A percentile compares a stretch with the other conserved stretches of the same genome.
Conservation (phyloP, 305 asterid species). For the Salvia sclarea region DNA sequence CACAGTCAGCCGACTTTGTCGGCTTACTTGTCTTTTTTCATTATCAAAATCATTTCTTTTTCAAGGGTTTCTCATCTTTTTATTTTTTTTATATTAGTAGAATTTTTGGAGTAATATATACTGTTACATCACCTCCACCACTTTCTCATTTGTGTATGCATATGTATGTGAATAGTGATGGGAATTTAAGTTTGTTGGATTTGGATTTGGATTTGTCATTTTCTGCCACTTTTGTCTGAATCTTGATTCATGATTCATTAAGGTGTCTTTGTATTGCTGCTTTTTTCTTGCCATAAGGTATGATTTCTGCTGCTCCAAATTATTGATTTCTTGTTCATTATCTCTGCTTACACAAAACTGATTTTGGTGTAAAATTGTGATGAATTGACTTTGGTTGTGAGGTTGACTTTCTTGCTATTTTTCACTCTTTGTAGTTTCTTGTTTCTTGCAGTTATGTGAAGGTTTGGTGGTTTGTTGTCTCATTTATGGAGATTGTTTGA, state of each 20-base stretch:
- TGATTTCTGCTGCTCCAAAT: slow-evolving; percentile 22
- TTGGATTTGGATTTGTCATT: slow-evolving; percentile 11
- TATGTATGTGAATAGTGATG: not conserved
- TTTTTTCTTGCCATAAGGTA: slow-evolving; percentile 36
- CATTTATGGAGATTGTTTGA: not conserved
- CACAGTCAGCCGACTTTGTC: slow-evolving; percentile 32
- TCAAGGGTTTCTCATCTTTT: slow-evolving; percentile 20
- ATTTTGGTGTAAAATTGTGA: slow-evolving; percentile 8
- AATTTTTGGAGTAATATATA: slow-evolving; percentile 15
- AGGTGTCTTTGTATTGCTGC: not conserved
- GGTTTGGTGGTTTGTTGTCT: not conserved
- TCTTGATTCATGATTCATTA: slow-evolving; percentile 19
- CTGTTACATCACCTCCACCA: slow-evolving; percentile 37
- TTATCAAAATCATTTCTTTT: not conserved
- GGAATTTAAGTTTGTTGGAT: slow-evolving; percentile 11
- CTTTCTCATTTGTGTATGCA: not conserved
- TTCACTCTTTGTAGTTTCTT: slow-evolving; percentile 3
- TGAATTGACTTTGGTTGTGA: slow-evolving; percentile 7
- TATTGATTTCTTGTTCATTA: slow-evolving; percentile 1
- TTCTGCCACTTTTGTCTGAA: slow-evolving; percentile 2
- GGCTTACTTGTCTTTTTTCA: slow-evolving; percentile 26
- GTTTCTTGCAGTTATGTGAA: not conserved
- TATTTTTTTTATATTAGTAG: not conserved
- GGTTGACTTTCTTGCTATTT: slow-evolving; percentile 27
- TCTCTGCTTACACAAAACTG: not conserved